Evolutionary conservation across 176 grass and related monocot species (phyloP), one percentile per base, ranked within the genome.

Genomic region (Elymus sibiricus): DNA sequence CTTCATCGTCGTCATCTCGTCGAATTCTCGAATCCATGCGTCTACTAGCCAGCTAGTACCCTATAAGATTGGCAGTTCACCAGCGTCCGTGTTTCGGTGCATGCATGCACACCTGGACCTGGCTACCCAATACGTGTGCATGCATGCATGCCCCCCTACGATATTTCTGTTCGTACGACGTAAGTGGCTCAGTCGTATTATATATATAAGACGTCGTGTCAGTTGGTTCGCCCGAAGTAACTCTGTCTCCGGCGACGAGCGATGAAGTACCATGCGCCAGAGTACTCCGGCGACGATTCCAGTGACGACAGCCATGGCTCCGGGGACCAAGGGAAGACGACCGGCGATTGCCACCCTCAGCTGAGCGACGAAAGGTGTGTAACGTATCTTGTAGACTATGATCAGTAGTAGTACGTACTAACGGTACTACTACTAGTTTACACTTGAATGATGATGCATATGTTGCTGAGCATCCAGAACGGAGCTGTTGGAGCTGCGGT

Each of bases 401-500:
- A 43, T 8, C 11, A 11, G 11, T 14, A 42, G 46, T 15, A 49
- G 46, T 49, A 49, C 62, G 11, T 15, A 29, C 62, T n/a, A n/a
- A n/a, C n/a, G n/a, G n/a, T 22, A 64, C 24, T 28, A 29, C 29
- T 29, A 1, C 29, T 43, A 5, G 24, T 32, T 55, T 3, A 14
- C 29, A 37, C 5, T 12, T n/a, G 1, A 0, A 22, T 56, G 28
- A 14, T 74, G 13, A 6, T 19, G 5, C 11, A 25, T 2, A 19
- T 71, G 39, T 25, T 73, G 39, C 19, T 34, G 32, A 40, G 55
- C 34, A 62, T 56, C 2, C 74, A 79, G 77, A 27, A 40, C 77
- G 14, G 77, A 79, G 77, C 34, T 63, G n/a, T 10, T 79, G 35
- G 77, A 79, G 56, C 35, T 79, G 77, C 58, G 42, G 56, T 79